A percentile compares a stretch with the other conserved stretches of the same genome.
Conservation (phyloP, 768 basidiomycete genomes). For the Sistotremastrum suecicum region DNA sequence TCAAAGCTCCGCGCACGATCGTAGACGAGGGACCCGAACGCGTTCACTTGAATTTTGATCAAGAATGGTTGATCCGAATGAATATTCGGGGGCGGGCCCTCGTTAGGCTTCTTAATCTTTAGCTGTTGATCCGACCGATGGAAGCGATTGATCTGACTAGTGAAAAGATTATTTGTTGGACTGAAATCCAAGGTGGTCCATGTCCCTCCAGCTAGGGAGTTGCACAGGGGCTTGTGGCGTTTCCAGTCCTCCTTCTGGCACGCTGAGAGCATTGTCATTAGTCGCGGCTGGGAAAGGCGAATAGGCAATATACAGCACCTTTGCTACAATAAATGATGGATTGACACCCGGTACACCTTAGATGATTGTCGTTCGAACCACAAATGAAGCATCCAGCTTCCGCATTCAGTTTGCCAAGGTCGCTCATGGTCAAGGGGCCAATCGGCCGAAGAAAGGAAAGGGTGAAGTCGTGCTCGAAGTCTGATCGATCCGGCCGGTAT, state of each 20-base stretch:
- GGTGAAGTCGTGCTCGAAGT: conserved; percentile 13
- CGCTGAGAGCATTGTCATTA: conserved; percentile 10
- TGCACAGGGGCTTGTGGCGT: conserved; percentile 22
- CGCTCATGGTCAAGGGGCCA: conserved; percentile 20
- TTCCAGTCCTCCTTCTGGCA: conserved; percentile 30
- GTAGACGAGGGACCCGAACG: conserved; percentile 17
- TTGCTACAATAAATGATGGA: conserved; percentile 22
- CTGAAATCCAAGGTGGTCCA: conserved; percentile 20
- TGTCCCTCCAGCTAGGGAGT: conserved; percentile 22
- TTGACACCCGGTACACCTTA: conserved; percentile 21
- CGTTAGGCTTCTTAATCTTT: background rate
- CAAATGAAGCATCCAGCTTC: conserved; percentile 25
- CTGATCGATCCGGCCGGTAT: conserved; percentile 12
- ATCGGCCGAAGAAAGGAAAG: conserved; percentile 25
- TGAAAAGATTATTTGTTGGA: background rate
- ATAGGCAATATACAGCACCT: conserved; percentile 10
- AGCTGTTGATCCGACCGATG: no score
- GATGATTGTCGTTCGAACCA: conserved; percentile 18
- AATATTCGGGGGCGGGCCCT: conserved; percentile 15
- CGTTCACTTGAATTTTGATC: conserved; percentile 22
- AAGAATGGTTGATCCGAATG: conserved; percentile 23
- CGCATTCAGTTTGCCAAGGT: conserved; percentile 21
- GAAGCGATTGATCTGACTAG: background rate
- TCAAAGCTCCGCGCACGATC: conserved; percentile 27
- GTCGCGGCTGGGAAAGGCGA: no score